Conservation (phyloP, 2,329 filamentous ascomycete genomes). For the Paecilomyces variotii region DNA sequence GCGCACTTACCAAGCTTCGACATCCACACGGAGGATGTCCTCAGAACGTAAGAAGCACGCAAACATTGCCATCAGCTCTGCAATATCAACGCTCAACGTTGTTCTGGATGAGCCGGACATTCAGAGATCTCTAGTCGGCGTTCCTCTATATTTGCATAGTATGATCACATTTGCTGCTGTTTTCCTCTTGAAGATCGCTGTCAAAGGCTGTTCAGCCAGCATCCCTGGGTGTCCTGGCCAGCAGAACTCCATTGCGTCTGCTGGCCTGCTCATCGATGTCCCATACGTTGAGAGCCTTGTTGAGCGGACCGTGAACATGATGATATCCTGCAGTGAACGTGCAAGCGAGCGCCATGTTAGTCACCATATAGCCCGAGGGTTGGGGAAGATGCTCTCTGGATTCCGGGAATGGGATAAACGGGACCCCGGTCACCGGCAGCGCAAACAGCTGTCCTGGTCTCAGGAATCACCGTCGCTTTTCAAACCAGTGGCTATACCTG, state of each 20-base stretch:
- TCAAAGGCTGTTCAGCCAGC: conserved; percentile 30
- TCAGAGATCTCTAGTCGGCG: conserved; percentile 34
- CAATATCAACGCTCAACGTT: conserved; percentile 34
- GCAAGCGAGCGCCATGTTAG: conserved; percentile 34
- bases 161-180: conserved; percentile 42
- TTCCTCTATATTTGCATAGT: conserved; percentile 39
- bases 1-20: conserved; percentile 36
- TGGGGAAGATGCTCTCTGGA: conserved; percentile 32
- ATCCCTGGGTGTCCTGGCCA: conserved; percentile 26
- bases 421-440: conserved; percentile 14
- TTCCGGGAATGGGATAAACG: conserved; percentile 33
- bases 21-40: conserved; percentile 32
- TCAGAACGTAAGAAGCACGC: conserved; percentile 37
- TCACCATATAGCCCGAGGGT: conserved; percentile 31
- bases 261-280: conserved; percentile 26
- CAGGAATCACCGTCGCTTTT: conserved; percentile 25
- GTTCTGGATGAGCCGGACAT: conserved; percentile 38
- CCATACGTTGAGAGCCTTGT: conserved; percentile 28
- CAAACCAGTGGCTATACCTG: conserved; percentile 29
- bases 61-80: conserved; percentile 37
- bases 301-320: conserved; percentile 27
- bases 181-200: conserved; percentile 38
- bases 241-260: conserved; percentile 31
- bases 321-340: conserved; percentile 30
- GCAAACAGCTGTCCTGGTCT: conserved; percentile 12